phyloP scores from a whole-genome alignment of 305 asterid genomes.

The Plantago coronopus region DNA sequence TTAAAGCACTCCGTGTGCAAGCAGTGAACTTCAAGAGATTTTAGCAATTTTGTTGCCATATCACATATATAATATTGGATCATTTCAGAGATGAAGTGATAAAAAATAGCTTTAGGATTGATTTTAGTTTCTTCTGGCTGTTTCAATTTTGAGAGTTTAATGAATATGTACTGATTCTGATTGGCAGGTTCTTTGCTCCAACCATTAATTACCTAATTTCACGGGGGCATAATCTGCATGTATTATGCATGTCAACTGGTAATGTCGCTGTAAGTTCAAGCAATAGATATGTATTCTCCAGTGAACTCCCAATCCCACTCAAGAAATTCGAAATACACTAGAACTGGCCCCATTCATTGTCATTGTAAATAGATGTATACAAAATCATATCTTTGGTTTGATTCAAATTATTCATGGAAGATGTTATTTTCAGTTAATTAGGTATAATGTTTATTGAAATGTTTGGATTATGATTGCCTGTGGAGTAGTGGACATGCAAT shows the following conservation, averaged over 20 bases:
- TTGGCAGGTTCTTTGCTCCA: conserved; percentile 87
- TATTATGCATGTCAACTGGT: conserved; percentile 88
- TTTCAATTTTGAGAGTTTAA: not conserved
- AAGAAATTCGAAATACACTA: no score
- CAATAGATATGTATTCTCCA: not conserved
- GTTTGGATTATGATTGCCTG: not conserved
- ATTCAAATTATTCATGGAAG: not conserved
- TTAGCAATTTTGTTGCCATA: no score
- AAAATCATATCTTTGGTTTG: not conserved
- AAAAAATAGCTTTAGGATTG: not conserved
- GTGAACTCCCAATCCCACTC: not conserved
- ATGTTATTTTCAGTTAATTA: not conserved
- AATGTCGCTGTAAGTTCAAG: conserved; percentile 26
- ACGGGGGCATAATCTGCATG: conserved; percentile 54
- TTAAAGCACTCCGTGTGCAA: no score
- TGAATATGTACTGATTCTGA: not conserved
- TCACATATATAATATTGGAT: no score
- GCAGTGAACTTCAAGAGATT: no score
- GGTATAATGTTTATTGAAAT: not conserved
- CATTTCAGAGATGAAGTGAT: no score
- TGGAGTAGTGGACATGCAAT: no score
- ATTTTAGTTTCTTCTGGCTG: conserved; percentile 6
- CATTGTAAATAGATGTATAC: not conserved
- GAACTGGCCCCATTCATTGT: not conserved
- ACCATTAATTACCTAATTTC: conserved; percentile 58